Percentiles rank a stretch among this genome's conserved stretches.
Conservation (phyloP, 2,329 filamentous ascomycete species). For the Hortaea sp. region DNA sequence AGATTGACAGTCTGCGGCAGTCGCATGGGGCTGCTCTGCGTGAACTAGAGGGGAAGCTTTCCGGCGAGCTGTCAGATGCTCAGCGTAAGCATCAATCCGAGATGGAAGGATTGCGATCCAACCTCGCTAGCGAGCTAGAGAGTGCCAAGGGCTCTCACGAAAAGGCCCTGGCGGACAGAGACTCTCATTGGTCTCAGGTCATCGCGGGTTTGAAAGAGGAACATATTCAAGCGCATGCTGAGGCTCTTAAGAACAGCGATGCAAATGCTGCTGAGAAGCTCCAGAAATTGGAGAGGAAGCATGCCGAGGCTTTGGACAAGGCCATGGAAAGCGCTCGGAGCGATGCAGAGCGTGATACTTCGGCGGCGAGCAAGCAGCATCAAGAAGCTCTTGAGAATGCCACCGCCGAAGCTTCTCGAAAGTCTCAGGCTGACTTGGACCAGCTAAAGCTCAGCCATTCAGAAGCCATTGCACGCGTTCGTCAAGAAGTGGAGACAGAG, state of each 20-base stretch:
- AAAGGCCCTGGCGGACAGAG: constrained; percentile 10
- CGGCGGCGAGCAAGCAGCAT: constrained; percentile 10
- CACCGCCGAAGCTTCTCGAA: constrained; percentile 10
- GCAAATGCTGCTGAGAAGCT: constrained; percentile 1
- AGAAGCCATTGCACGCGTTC: constrained; percentile 14
- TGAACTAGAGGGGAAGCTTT: constrained; percentile 5
- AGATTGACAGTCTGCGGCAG: constrained; percentile 7
- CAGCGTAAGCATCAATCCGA: not conserved
- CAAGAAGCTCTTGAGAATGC: constrained; percentile 12
- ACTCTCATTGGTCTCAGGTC: constrained; percentile 12
- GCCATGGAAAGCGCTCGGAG: constrained; percentile 6
- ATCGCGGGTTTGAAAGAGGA: constrained; percentile 8
- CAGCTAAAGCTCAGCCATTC: constrained; percentile 18
- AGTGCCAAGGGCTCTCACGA: constrained; percentile 9
- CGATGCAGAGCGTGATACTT: constrained; percentile 9
- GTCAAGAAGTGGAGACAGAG: constrained; percentile 11
- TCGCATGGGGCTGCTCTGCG: constrained; percentile 9
- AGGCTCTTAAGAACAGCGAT: not conserved
- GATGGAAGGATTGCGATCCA: not conserved
- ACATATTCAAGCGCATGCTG: constrained; percentile 3
- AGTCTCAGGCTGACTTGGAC: constrained; percentile 12
- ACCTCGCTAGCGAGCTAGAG: constrained; percentile 3
- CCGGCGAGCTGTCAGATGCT: not conserved
- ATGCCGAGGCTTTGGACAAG: constrained; percentile 10
- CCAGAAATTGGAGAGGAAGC: constrained; percentile 9